phyloP scores from a whole-genome alignment of 2,329 filamentous ascomycete genomes.

The Fusarium dimerum region DNA sequence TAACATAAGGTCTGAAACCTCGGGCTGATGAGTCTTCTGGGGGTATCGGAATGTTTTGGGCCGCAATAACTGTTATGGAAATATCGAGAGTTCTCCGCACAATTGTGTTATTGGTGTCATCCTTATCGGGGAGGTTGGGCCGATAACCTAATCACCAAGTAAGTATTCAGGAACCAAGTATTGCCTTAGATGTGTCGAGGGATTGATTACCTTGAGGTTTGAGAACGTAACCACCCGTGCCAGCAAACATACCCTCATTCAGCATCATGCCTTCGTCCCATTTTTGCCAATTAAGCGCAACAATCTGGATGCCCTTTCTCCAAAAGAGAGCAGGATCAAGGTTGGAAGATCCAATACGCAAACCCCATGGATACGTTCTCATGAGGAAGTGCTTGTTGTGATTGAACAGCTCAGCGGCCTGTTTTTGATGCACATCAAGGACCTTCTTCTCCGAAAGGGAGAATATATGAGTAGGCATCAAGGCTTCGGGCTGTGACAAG shows the following conservation, averaged over 20 bases:
- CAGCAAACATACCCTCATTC: conserved; percentile 88
- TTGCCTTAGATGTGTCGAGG: background rate
- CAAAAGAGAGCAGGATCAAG: conserved; percentile 83
- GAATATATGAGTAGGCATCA: conserved; percentile 69
- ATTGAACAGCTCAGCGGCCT: conserved; percentile 61
- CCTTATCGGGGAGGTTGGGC: conserved; percentile 22
- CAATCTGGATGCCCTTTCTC: conserved; percentile 86
- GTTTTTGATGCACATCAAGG: conserved; percentile 57
- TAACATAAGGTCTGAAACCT: conserved; percentile 77
- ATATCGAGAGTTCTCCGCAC: conserved; percentile 65
- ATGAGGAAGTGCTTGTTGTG: conserved; percentile 84
- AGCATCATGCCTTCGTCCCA: conserved; percentile 94
- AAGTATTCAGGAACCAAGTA: background rate
- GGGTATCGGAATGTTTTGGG: conserved; percentile 72
- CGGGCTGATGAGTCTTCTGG: conserved; percentile 48
- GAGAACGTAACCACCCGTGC: conserved; percentile 80
- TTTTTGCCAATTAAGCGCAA: conserved; percentile 92
- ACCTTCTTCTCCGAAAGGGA: conserved; percentile 66
- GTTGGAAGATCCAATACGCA: conserved; percentile 82
- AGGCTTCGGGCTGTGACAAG: conserved; percentile 70
- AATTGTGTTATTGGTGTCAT: conserved; percentile 34
- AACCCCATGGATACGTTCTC: conserved; percentile 83
- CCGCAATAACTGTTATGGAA: conserved; percentile 72
- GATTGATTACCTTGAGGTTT: conserved; percentile 71
- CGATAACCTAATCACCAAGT: conserved; percentile 33